Percentiles rank a stretch among this genome's conserved stretches.
Evolutionary conservation across 116 monocot genomes (phyloP).

Genomic region (Posidonia oceanica): DNA sequence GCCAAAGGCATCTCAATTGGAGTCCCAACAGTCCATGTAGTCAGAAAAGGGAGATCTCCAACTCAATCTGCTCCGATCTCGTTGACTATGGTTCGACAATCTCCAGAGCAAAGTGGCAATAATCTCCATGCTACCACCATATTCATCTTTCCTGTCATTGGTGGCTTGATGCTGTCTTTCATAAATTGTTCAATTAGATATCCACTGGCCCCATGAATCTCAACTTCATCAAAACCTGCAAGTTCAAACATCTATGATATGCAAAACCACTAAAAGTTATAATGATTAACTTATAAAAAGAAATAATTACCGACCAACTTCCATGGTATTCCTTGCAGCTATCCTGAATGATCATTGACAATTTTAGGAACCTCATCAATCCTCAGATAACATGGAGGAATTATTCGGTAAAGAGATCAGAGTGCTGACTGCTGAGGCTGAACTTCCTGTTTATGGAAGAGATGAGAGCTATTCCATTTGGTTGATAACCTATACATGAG

Average conservation of each 20-base stretch:
- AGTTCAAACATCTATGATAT: too few relatives aligned
- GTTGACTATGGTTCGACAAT: constrained; percentile 17
- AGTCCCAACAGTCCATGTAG: constrained; percentile 26
- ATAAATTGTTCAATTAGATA: constrained; percentile 38
- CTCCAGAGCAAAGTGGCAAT: constrained; percentile 36
- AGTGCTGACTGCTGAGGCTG: too few relatives aligned
- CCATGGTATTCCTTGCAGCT: constrained; percentile 52
- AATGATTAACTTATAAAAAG: too few relatives aligned
- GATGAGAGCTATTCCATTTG: too few relatives aligned
- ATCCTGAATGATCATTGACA: constrained; percentile 31
- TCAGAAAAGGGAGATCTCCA: constrained; percentile 32
- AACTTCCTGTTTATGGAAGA: too few relatives aligned
- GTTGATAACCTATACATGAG: too few relatives aligned
- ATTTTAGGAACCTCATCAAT: constrained; percentile 39
- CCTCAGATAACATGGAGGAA: constrained; percentile 19
- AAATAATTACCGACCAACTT: constrained; percentile 25
- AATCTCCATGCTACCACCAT: constrained; percentile 39
- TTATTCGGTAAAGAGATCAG: too few relatives aligned
- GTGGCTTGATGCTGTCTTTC: constrained; percentile 16
- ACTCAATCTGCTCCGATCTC: constrained; percentile 28
- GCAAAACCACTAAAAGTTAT: too few relatives aligned
- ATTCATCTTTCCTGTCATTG: constrained; percentile 34
- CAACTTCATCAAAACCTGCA: constrained; percentile 20
- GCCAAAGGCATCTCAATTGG: constrained; percentile 21
- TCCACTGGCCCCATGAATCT: constrained; percentile 30